phyloP scores from a whole-genome alignment of 371 early-diverging fungal species.

The Mortierella sp. region DNA sequence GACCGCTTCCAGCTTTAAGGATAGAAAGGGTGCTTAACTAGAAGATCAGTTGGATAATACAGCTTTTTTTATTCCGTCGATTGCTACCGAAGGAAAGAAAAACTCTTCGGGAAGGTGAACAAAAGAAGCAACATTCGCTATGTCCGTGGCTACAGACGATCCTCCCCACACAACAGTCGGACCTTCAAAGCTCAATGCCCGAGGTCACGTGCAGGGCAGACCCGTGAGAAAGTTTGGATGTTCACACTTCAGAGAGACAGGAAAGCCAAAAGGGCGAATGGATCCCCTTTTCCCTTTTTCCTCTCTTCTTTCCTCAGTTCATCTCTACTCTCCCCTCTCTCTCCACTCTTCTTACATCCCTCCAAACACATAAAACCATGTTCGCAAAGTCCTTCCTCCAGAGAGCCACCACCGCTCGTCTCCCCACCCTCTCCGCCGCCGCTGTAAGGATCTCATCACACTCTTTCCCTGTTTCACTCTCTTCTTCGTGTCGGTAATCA shows the following conservation, averaged over 20 bases:
- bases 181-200: not conserved
- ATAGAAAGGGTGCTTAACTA: not conserved
- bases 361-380: constrained; percentile 26
- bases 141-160: not conserved
- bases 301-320: not conserved
- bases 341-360: constrained; percentile 4
- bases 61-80: too few species aligned
- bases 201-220: not conserved
- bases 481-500: not conserved
- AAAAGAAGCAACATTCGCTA: too few species aligned
- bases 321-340: constrained; percentile 1
- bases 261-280: not conserved
- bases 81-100: too few species aligned
- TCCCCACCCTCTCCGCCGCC: constrained; percentile 44
- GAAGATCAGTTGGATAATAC: too few species aligned
- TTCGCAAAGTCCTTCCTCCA: constrained; percentile 54
- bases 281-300: not conserved
- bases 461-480: not conserved
- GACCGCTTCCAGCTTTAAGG: constrained; percentile 31
- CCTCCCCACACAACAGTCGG: not conserved
- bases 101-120: too few species aligned
- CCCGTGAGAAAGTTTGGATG: not conserved
- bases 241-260: not conserved
- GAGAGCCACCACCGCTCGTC: constrained; percentile 38
- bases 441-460: constrained; percentile 31